These are phyloP conservation scores for Psilocybe subaeruginosa DNA, from an alignment of 768 basidiomycete species.

Conservation along the genomic window DNA sequence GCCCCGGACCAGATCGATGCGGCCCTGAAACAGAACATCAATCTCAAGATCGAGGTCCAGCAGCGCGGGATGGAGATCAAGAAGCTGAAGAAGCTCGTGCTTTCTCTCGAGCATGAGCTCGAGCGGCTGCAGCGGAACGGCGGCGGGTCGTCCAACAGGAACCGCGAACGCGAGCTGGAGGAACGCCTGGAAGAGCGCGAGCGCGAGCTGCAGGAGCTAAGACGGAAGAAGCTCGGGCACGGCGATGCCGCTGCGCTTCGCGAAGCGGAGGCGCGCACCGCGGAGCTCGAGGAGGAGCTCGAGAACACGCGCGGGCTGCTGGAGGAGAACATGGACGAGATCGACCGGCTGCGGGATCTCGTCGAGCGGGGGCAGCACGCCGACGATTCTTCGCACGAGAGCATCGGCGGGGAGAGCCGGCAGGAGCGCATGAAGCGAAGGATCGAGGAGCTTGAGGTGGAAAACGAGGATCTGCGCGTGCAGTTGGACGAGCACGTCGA, in stretches of 20 bases:
- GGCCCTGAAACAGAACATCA: conserved; percentile 90
- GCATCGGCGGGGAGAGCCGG: conserved; percentile 38
- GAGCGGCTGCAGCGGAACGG: conserved; percentile 63
- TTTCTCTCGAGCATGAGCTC: conserved; percentile 82
- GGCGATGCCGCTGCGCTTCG: conserved; percentile 54
- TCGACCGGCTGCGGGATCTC: conserved; percentile 72
- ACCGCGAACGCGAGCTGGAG: conserved; percentile 75
- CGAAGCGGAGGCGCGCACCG: conserved; percentile 62
- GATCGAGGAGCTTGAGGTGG: conserved; percentile 60
- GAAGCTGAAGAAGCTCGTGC: conserved; percentile 85
- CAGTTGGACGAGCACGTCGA: conserved; percentile 63
- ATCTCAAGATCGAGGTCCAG: conserved; percentile 90
- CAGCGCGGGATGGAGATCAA: conserved; percentile 90
- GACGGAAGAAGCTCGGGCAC: conserved; percentile 50
- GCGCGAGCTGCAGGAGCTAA: conserved; percentile 66
- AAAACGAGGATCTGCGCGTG: conserved; percentile 63
- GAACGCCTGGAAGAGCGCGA: conserved; percentile 76
- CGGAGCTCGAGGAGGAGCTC: conserved; percentile 73
- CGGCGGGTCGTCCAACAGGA: conserved; percentile 33
- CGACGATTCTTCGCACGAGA: conserved; percentile 39
- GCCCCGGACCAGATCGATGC: conserved; percentile 93
- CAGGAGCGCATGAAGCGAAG: conserved; percentile 49
- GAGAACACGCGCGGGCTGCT: conserved; percentile 69
- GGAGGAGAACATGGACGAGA: conserved; percentile 85
- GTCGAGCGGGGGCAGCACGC: conserved; percentile 63